Evolutionary conservation across 257 asterid species (phyloP), one percentile per base, ranked within the genome.

Genomic region (Salvia splendens): DNA sequence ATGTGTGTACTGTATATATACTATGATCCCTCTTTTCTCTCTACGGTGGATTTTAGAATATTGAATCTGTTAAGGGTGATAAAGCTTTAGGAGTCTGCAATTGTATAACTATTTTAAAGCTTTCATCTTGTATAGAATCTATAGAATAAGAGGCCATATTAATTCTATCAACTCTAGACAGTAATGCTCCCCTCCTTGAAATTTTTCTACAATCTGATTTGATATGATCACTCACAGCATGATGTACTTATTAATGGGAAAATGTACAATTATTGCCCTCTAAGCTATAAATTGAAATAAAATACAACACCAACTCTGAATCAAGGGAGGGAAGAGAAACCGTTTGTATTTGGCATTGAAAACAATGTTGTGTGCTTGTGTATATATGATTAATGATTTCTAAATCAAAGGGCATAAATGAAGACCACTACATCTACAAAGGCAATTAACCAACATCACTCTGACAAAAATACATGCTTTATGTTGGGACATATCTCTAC

Each of bases 381-480:
- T 47, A 20, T 65, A 75, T 24, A 1, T 49, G 46, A 60, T 70
- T 74, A 41, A 67, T 71, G 61, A 78, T 78, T 74, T 74, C 72
- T n/a, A 42, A 74, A 65, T 61, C 48, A 59, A 61, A 55, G 36
- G 71, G 56, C 59, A 55, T 65, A 50, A 61, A 53, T 61, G 68
- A 72, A n/a, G 42, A 32, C n/a, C 20, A 24, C 64, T 60, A 53
- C 75, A 74, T 74, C 57, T 77, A 70, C 85, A 86, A 57, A 41
- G 70, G 70, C 82, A 72, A 80, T 24, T 24, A 77, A 80, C 80
- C 84, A 66, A 55, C 58, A 71, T 67, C 84, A 67, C 65, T 68
- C 84, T 51, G 55, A 56, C 70, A 75, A 52, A 75, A 69, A 3
- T 38, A 64, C 46, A 61, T 76, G 55, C 75, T 80, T 59, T 55